Percentiles rank a stretch among this genome's conserved stretches.
Conservation (phyloP, 768 basidiomycete genomes). For the Suillus luteus region DNA sequence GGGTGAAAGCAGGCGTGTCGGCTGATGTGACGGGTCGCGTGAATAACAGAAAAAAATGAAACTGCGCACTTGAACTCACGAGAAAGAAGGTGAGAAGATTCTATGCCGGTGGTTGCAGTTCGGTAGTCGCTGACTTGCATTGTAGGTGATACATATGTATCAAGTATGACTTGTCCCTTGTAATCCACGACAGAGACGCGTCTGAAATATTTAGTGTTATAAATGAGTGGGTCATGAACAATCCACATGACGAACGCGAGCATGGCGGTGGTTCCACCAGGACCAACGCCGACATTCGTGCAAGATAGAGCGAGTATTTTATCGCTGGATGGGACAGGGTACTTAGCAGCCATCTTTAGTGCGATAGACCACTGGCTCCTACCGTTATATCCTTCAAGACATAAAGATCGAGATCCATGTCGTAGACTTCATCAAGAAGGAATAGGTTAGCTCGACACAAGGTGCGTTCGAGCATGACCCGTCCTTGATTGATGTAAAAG, state of each 20-base stretch:
- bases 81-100: conserved; percentile 40
- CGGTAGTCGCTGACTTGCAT: conserved; percentile 72
- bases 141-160: conserved; percentile 69
- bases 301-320: conserved; percentile 64
- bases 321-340: conserved; percentile 39
- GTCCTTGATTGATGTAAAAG: conserved; percentile 10
- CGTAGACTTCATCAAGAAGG: neutral
- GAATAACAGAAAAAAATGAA: conserved; percentile 2
- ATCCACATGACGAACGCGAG: conserved; percentile 59
- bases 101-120: conserved; percentile 62
- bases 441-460: conserved; percentile 4
- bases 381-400: conserved; percentile 5
- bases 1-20: conserved; percentile 53
- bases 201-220: conserved; percentile 30
- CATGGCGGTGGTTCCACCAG: conserved; percentile 81
- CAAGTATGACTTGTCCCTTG: conserved; percentile 58
- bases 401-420: neutral
- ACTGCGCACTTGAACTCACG: conserved; percentile 32
- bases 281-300: conserved; percentile 74
- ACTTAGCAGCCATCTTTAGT: conserved; percentile 34
- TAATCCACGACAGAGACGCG: conserved; percentile 59
- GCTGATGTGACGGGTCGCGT: conserved; percentile 18
- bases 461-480: conserved; percentile 2
- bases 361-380: conserved; percentile 22
- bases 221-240: conserved; percentile 8